Evolutionary conservation across 1,284 basidiomycete species (phyloP).

Genomic region (Sphaerobolus stellatus): DNA sequence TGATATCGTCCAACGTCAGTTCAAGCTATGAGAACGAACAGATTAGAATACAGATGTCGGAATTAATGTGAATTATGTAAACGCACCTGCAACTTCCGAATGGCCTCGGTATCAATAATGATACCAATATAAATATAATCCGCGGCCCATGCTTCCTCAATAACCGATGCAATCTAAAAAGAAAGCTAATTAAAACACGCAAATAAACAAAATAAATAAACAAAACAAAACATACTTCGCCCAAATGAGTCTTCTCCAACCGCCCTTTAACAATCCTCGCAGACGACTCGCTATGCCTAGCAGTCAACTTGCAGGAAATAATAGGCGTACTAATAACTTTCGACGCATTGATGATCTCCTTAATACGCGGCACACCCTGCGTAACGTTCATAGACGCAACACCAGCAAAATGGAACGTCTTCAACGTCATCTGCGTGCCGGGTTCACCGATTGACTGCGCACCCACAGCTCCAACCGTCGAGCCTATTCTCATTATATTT

Average conservation of each 20-base stretch:
- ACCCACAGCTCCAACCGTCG: constrained; percentile 97
- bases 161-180: constrained; percentile 78
- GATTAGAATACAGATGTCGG: background rate
- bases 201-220: background rate
- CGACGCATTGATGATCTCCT: constrained; percentile 99
- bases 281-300: constrained; percentile 80
- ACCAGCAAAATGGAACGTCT: constrained; percentile 99
- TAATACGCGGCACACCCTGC: constrained; percentile 98
- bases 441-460: constrained; percentile 99
- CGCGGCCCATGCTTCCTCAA: constrained; percentile 96
- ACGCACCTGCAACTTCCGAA: constrained; percentile 83
- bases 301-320: constrained; percentile 93
- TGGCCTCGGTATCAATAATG: constrained; percentile 88
- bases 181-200: too few relatives aligned
- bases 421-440: constrained; percentile 99
- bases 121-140: constrained; percentile 93
- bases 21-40: constrained; percentile 62
- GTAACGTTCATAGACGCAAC: constrained; percentile 99
- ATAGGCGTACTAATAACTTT: constrained; percentile 98
- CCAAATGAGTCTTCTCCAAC: constrained; percentile 92
- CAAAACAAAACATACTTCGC: constrained; percentile 65
- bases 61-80: background rate
- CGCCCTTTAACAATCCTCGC: constrained; percentile 98
- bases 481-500: too few relatives aligned
- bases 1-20: constrained; percentile 90